Base-by-base conservation (phyloP, 805 yeast species). In the Pichia cabralensis region DNA sequence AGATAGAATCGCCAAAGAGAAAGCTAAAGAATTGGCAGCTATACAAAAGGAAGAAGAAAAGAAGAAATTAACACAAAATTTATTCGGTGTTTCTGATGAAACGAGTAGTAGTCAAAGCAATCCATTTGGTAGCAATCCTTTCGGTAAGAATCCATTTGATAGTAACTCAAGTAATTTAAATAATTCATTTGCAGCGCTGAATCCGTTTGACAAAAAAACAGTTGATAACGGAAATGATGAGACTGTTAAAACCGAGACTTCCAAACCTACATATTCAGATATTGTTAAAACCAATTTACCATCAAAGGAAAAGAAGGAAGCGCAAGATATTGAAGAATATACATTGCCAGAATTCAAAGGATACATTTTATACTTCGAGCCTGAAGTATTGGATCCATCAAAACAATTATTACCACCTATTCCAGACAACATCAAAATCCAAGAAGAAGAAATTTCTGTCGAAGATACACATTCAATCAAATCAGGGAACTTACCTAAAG, bases 321-420 rank as follows among this genome's bases (percentile, higher is more conserved):
- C 23, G n/a, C 24, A 18, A 1, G 14, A 25, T 15, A 22, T 27
- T 6, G 27, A 30, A 9, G 38, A 28, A 5, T 39, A 40, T 35
- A 47, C 55, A 16, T 47, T 65, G 5, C 80, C 80, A 15, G 49
- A 58, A 16, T 82, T 71, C 44, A 77, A 79, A 5, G 88, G 86
- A 4, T 76, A 55, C 49, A 70, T 80, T 44, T 50, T 85, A 4
- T 82, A 72, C 49, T 79, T 84, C 5, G 94, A 83, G 30, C 67
- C 67, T 33, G 96, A 88, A 53, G 67, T 58, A 29, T 64, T 79
- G 48, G 72, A 70, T 48, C 56, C 58, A 2, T 69, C 69, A 37
- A 64, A 64, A 36, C 65, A 64, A 40, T 62, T 53, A 16, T 33
- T 48, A 34, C 65, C 60, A 10, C 56, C 58, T 30, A 44, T 70